phyloP scores from a whole-genome alignment of 768 basidiomycete species.

The Boletus rufocinnamomeus region DNA sequence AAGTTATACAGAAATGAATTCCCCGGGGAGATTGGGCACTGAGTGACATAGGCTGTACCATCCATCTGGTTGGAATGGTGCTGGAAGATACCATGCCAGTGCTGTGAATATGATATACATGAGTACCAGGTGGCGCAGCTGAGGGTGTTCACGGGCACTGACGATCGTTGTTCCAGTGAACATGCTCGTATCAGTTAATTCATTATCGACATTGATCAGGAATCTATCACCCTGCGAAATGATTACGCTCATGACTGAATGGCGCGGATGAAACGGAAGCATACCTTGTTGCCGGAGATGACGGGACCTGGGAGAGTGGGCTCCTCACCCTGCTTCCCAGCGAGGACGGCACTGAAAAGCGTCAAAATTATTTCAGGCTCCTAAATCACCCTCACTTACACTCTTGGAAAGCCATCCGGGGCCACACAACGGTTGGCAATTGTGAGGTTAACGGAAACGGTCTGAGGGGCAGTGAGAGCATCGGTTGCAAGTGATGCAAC shows the following conservation, averaged over 20 bases:
- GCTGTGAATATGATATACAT: constrained; percentile 18
- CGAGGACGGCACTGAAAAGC: constrained; percentile 35
- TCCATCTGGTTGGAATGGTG: constrained; percentile 27
- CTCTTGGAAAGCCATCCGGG: constrained; percentile 17
- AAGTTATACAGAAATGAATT: background rate
- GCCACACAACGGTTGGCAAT: constrained; percentile 9
- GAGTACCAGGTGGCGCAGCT: background rate
- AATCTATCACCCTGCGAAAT: constrained; percentile 22
- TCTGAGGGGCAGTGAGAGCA: background rate
- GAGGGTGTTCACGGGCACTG: constrained; percentile 1
- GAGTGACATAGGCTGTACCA: constrained; percentile 41
- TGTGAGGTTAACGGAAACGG: background rate
- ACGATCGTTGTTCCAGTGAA: constrained; percentile 26
- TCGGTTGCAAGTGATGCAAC: background rate
- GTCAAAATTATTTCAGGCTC: background rate
- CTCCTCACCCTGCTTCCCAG: constrained; percentile 27
- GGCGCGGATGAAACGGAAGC: background rate
- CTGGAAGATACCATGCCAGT: constrained; percentile 33
- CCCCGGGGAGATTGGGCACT: constrained; percentile 39
- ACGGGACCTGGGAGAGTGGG: constrained; percentile 42
- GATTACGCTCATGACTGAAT: background rate
- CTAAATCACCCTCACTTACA: background rate
- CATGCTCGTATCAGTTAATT: constrained; percentile 24
- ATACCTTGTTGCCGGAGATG: constrained; percentile 41
- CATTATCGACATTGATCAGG: constrained; percentile 18